Base-by-base conservation (phyloP, 495 filamentous ascomycete species). In the Penicillium maclennaniae region DNA sequence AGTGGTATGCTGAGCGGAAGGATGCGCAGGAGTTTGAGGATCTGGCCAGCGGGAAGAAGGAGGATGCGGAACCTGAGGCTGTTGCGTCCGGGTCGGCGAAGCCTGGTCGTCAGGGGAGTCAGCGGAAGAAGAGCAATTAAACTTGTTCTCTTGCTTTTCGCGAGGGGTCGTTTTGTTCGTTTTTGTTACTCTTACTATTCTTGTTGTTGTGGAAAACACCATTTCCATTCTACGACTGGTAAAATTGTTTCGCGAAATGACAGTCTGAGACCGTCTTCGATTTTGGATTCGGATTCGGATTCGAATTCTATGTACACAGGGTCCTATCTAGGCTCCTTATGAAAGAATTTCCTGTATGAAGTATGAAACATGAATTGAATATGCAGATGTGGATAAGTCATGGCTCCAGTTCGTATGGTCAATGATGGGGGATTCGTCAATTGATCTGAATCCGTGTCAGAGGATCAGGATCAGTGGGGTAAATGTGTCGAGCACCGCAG, bases 1-100 rank as follows among this genome's bases (percentile, higher is more conserved):
- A 97, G 79, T 98, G 93, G 93, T 98, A 98, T 75, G 93, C 95
- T 23, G 91, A 96, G 80, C 75, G 85, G 55, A 96, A 93, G 81
- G 91, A 97, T 69, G 75, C 75, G 64, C 85, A 91, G 71, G 92
- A 97, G 72, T 77, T 76, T 55, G 85, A 82, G 67, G 73, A 74
- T 57, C 75, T 87, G 50, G 61, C 55, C n/a, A 74, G 34, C 34
- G 53, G 80, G 40, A 71, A 76, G 65, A 77, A 82, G 71, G 71
- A 68, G 55, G 77, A 77, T 56, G 57, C 47, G 15, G 68, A 53
- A 48, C 46, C 43, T n/a, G n/a, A 48, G 17, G 54, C 51, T n/a
- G 36, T 52, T 20, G 15, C 56, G 27, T 47, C 55, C 3, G 58
- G 58, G 9, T 9, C 53, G 3, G 44, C 50, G 16, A 64, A 62